These are phyloP conservation scores for Plectosphaerella cucumerina DNA, from an alignment of 2,329 filamentous ascomycete species.

Conservation along the genomic window DNA sequence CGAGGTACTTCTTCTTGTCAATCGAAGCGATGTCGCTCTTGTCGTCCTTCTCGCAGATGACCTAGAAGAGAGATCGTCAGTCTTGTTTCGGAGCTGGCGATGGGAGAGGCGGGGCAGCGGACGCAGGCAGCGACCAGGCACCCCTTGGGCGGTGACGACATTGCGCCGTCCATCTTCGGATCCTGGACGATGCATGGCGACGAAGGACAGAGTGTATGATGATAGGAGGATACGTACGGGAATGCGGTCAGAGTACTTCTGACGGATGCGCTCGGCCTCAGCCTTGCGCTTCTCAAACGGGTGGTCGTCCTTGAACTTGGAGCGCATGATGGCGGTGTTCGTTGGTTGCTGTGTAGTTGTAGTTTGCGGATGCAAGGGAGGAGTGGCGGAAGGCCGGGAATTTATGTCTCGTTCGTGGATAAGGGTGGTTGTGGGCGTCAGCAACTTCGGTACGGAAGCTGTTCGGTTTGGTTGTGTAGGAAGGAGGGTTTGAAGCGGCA, in stretches of 20 bases:
- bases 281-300: constrained; percentile 99
- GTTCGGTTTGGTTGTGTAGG: constrained; percentile 9
- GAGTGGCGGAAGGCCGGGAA: background rate
- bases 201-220: background rate
- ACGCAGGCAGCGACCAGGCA: background rate
- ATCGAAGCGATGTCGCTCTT: constrained; percentile 99
- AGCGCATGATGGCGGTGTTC: constrained; percentile 69
- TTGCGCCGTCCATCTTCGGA: too few species aligned
- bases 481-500: constrained; percentile 5
- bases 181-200: constrained; percentile 2
- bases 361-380: constrained; percentile 5
- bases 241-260: constrained; percentile 98
- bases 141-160: constrained; percentile 10
- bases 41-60: constrained; percentile 99
- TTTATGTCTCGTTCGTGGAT: background rate
- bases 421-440: background rate
- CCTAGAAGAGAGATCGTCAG: constrained; percentile 47
- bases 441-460: constrained; percentile 3
- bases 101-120: constrained; percentile 1
- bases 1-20: constrained; percentile 99
- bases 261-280: constrained; percentile 97
- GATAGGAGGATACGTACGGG: constrained; percentile 62
- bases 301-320: constrained; percentile 99
- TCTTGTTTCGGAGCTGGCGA: background rate
- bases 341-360: constrained; percentile 11